Conservation (phyloP, 1,139 yeast genomes). For the Diutina mesorugosa region DNA sequence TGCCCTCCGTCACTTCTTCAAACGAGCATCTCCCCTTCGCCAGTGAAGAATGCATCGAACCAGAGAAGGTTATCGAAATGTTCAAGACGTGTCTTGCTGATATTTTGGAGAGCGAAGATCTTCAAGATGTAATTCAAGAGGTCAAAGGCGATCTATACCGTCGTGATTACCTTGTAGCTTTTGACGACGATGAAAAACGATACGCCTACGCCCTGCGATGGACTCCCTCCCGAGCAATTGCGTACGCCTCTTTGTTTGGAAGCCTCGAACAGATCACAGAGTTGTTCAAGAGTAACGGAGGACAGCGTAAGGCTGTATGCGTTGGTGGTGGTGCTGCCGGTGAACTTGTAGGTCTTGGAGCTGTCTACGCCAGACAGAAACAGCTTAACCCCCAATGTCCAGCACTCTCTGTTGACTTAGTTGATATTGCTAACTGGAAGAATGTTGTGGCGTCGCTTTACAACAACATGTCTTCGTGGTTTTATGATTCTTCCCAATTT, state of each 20-base stretch:
- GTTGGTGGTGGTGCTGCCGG: conserved; percentile 91
- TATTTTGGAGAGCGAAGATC: conserved; percentile 31
- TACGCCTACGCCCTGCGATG: conserved; percentile 74
- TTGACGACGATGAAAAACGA: conserved; percentile 48
- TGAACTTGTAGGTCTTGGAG: conserved; percentile 59
- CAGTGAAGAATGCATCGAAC: neutral
- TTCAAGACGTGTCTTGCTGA: conserved; percentile 34
- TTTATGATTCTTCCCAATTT: conserved; percentile 26
- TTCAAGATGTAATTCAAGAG: conserved; percentile 39
- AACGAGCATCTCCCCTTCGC: neutral
- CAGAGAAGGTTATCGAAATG: conserved; percentile 29
- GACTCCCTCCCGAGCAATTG: conserved; percentile 74
- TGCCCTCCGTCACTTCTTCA: neutral
- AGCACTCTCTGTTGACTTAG: conserved; percentile 32
- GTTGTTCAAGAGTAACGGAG: conserved; percentile 13
- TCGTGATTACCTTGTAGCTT: conserved; percentile 59
- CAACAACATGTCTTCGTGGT: conserved; percentile 39
- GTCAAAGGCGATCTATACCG: conserved; percentile 63
- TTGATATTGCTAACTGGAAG: conserved; percentile 77
- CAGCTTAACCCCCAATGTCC: conserved; percentile 22
- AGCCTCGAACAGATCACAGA: conserved; percentile 29
- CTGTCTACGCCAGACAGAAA: conserved; percentile 41
- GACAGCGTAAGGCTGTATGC: conserved; percentile 32
- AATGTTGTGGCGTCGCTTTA: conserved; percentile 31
- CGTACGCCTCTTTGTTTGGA: conserved; percentile 56